These are phyloP conservation scores for Fomitopsis serialis DNA, from an alignment of 768 basidiomycete species.

Conservation along the genomic window DNA sequence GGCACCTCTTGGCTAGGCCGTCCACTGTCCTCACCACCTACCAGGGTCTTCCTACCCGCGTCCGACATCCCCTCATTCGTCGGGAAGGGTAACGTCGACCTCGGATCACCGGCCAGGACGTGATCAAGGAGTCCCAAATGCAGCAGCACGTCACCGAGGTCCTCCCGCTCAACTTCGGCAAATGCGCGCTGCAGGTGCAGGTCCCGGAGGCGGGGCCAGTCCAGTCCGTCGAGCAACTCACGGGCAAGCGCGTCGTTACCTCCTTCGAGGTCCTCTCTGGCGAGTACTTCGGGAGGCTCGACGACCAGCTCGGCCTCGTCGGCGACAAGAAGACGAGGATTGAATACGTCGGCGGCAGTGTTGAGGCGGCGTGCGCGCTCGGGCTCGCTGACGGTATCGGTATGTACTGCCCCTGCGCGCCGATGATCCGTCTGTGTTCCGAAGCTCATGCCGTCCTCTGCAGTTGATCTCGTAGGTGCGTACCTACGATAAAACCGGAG, in stretches of 20 bases:
- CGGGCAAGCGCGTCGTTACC: constrained; percentile 90
- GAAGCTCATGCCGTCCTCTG: neutral
- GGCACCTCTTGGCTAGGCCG: neutral
- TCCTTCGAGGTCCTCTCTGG: constrained; percentile 88
- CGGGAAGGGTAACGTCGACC: constrained; percentile 92
- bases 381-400: constrained; percentile 97
- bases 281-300: constrained; percentile 68
- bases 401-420: constrained; percentile 29
- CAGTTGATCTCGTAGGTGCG: constrained; percentile 93
- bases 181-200: constrained; percentile 86
- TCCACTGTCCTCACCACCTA: neutral
- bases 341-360: constrained; percentile 95
- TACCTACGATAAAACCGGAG: constrained; percentile 9
- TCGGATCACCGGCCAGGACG: constrained; percentile 98
- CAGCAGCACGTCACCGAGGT: constrained; percentile 70
- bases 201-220: constrained; percentile 75
- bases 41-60: constrained; percentile 93
- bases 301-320: constrained; percentile 44
- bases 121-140: constrained; percentile 89
- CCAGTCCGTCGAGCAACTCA: constrained; percentile 71
- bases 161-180: constrained; percentile 86
- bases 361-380: constrained; percentile 95
- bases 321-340: constrained; percentile 69
- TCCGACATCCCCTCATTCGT: constrained; percentile 98
- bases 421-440: neutral